Base-by-base conservation (phyloP, 805 yeast species). In the Wickerhamiella slavikovae region DNA sequence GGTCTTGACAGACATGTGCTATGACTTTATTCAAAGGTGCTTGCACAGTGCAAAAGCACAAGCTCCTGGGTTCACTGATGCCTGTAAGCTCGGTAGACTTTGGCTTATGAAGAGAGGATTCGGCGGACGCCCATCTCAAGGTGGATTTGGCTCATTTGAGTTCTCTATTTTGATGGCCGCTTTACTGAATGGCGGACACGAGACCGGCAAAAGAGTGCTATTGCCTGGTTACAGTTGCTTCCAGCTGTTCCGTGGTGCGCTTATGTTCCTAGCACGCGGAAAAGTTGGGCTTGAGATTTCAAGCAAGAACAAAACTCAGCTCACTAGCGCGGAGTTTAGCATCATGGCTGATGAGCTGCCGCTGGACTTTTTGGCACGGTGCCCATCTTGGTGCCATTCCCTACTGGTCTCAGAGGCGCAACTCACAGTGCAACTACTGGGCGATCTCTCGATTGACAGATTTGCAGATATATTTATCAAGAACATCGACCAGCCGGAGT, bases 141-240 rank as follows among this genome's bases (percentile, higher is more conserved):
- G 78, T 19, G 96, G 96, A 0, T 85, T 89, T 50, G 96, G 96
- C 9, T 77, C 74, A 41, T 80, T 80, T 48, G 96, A 89, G 54
- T 82, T 82, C 49, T 72, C 82, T 18, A 55, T 74, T 22, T 51
- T 85, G 29, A 68, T 80, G 71, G 72, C 92, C 24, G 75, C 82
- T 1, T 54, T 89, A 31, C 56, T 89, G 25, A 69, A 71, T 36
- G 94, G 94, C 41, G 57, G 57, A 5, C 91, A 91, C 40, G 50
- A 56, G 5, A 62, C 60, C 39, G 89, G 91, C 10, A 74, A 72
- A 42, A 75, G 71, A 43, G 71, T 80, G 15, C 58, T 89, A 32
- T 51, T 82, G 22, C 74, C 72, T 41, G 98, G 96, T 1, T 85
- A 76, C 49, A 80, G 93, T 3, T 74, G 91, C 15, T 89, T 82